These are phyloP conservation scores for Ilex paraguariensis DNA, from an alignment of 305 asterid genomes.

Conservation along the genomic window DNA sequence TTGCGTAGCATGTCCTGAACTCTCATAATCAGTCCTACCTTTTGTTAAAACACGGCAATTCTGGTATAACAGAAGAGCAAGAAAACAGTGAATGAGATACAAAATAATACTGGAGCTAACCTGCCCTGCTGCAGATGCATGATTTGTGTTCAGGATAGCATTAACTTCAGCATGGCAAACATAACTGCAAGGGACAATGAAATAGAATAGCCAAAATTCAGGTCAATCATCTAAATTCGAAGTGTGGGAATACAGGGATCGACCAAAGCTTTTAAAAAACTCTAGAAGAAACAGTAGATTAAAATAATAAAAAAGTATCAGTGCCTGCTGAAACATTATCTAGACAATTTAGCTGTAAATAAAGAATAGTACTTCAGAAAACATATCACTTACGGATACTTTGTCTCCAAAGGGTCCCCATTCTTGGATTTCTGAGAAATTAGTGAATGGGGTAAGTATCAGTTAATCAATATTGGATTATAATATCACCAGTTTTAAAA, in stretches of 20 bases:
- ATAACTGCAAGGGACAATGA: conserved; percentile 40
- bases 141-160: conserved; percentile 88
- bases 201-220: background rate
- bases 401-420: conserved; percentile 81
- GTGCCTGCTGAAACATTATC: background rate
- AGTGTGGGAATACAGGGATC: no score
- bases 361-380: background rate
- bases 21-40: no score
- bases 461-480: background rate
- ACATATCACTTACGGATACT: conserved; percentile 69
- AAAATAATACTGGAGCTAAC: conserved; percentile 33
- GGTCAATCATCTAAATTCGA: no score
- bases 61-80: background rate
- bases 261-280: no score
- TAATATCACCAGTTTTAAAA: background rate
- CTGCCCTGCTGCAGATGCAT: conserved; percentile 95
- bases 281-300: background rate
- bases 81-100: conserved; percentile 12
- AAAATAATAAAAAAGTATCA: background rate
- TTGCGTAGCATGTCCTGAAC: no score
- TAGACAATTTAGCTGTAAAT: background rate
- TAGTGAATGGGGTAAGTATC: conserved; percentile 19
- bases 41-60: no score
- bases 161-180: conserved; percentile 97
- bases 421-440: conserved; percentile 72